phyloP scores from a whole-genome alignment of 1,284 basidiomycete genomes.

The Gymnopus androsaceus region DNA sequence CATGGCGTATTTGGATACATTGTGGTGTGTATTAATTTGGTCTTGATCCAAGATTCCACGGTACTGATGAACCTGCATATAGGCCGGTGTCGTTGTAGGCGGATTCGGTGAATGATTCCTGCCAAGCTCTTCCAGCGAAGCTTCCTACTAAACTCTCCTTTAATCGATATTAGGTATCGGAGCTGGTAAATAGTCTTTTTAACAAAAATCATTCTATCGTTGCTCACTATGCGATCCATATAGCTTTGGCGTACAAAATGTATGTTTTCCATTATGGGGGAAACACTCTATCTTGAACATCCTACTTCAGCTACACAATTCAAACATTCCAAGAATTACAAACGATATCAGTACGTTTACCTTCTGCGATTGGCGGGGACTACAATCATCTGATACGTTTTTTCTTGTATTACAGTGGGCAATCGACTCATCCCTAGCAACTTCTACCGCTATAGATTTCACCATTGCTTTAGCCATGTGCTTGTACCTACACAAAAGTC shows the following conservation, averaged over 20 bases:
- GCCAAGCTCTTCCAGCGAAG: background rate
- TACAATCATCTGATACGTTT: background rate
- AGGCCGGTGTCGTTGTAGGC: constrained; percentile 31
- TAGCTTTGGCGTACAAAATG: constrained; percentile 34
- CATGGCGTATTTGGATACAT: constrained; percentile 39
- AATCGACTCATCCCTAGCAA: constrained; percentile 40
- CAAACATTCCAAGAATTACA: constrained; percentile 34
- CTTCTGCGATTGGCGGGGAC: background rate
- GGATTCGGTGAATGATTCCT: constrained; percentile 33
- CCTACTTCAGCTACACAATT: constrained; percentile 32
- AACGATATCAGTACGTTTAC: constrained; percentile 35
- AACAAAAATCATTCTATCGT: background rate
- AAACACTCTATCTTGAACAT: background rate
- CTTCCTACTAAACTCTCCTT: too few relatives aligned
- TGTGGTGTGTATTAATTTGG: constrained; percentile 30
- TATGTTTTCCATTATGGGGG: constrained; percentile 14
- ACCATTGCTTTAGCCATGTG: constrained; percentile 48
- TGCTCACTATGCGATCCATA: background rate
- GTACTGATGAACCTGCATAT: background rate
- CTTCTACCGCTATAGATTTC: constrained; percentile 47
- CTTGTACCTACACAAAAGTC: constrained; percentile 48
- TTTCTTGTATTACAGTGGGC: constrained; percentile 35
- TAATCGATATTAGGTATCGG: constrained; percentile 25
- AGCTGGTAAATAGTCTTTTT: constrained; percentile 23
- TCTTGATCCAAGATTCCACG: background rate